Conservation (phyloP, 2,329 filamentous ascomycete genomes). For the Torrubiellomyces zombiae region DNA sequence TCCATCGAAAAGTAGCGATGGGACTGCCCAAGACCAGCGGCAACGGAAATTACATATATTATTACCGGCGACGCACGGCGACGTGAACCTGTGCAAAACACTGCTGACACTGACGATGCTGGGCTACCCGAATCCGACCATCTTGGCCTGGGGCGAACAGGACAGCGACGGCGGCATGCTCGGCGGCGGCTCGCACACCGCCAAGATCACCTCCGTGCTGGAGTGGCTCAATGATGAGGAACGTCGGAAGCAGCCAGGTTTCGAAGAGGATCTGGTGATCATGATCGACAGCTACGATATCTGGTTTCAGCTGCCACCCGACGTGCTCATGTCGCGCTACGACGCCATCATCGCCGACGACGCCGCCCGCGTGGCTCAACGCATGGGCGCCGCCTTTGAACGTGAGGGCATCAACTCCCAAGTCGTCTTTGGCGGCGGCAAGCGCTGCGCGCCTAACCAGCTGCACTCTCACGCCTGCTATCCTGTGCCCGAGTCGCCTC, state of each 20-base stretch:
- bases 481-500: slow-evolving; percentile 8
- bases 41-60: slow-evolving; percentile 9
- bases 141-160: slow-evolving; percentile 12
- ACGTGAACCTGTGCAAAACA: slow-evolving; percentile 15
- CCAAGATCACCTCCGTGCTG: slow-evolving; percentile 12
- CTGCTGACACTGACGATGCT: slow-evolving; percentile 12
- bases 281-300: slow-evolving; percentile 16
- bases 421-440: slow-evolving; percentile 12
- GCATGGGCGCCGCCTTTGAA: slow-evolving; percentile 10
- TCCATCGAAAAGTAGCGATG: background rate
- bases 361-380: slow-evolving; percentile 7
- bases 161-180: slow-evolving; percentile 5
- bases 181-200: slow-evolving; percentile 13
- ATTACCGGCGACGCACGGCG: slow-evolving; percentile 10
- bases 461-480: slow-evolving; percentile 10
- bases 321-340: slow-evolving; percentile 11
- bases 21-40: background rate
- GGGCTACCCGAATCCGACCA: slow-evolving; percentile 12
- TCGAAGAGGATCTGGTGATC: slow-evolving; percentile 13
- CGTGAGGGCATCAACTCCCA: slow-evolving; percentile 8
- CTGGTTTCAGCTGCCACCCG: slow-evolving; percentile 16
- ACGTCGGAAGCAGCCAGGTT: slow-evolving; percentile 6
- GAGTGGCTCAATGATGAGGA: slow-evolving; percentile 11
- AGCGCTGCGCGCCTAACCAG: slow-evolving; percentile 12
- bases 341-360: slow-evolving; percentile 9